Conservation (phyloP, 2,329 filamentous ascomycete genomes). For the Blastomyces gilchristii region DNA sequence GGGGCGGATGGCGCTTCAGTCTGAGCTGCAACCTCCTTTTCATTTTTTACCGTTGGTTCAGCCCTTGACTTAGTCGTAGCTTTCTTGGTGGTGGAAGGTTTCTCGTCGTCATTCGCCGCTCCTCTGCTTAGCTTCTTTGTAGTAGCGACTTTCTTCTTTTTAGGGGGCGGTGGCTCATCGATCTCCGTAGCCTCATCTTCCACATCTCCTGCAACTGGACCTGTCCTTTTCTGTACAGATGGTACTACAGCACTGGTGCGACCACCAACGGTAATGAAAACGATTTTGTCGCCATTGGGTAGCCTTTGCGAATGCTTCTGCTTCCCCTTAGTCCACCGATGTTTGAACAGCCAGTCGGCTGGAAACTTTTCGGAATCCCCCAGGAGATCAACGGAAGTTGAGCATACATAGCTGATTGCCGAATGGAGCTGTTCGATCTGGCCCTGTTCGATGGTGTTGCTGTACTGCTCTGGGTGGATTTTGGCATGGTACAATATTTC, state of each 20-base stretch:
- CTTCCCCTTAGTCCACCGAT: slow-evolving; percentile 83
- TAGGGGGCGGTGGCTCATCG: slow-evolving; percentile 18
- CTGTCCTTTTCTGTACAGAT: slow-evolving; percentile 72
- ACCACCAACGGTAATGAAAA: slow-evolving; percentile 80
- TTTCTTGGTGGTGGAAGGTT: slow-evolving; percentile 12
- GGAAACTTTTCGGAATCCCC: slow-evolving; percentile 80
- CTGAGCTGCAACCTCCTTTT: neutral
- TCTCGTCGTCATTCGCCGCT: slow-evolving; percentile 13
- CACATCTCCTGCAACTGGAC: slow-evolving; percentile 46
- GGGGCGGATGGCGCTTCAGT: neutral
- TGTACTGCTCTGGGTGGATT: slow-evolving; percentile 88
- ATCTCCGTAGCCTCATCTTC: slow-evolving; percentile 22
- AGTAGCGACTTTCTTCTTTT: slow-evolving; percentile 24
- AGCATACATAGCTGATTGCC: slow-evolving; percentile 67
- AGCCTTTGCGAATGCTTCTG: slow-evolving; percentile 57
- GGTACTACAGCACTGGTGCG: slow-evolving; percentile 85
- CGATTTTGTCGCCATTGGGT: slow-evolving; percentile 75
- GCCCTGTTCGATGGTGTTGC: slow-evolving; percentile 62
- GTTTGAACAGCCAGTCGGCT: slow-evolving; percentile 74
- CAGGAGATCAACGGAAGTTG: slow-evolving; percentile 64
- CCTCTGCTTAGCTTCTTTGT: slow-evolving; percentile 18
- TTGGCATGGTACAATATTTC: slow-evolving; percentile 84
- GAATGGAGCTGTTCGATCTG: slow-evolving; percentile 64
- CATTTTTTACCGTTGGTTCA: neutral
- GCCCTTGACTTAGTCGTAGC: slow-evolving; percentile 12